These are phyloP conservation scores for Rhizopogon vulgaris DNA, from an alignment of 768 basidiomycete species.

Conservation along the genomic window DNA sequence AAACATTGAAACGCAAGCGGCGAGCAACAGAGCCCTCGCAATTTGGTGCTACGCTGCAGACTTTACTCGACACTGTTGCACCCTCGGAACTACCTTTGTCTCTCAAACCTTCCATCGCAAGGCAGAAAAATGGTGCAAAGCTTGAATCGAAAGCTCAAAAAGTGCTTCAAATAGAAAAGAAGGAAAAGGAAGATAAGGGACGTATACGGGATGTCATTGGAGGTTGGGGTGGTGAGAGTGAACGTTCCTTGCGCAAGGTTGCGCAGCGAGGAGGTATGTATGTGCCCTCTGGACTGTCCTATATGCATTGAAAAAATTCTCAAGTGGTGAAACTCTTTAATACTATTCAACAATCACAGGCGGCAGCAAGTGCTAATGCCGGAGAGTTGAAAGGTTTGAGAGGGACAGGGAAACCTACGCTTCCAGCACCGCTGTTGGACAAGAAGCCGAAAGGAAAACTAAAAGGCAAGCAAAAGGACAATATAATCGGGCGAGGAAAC, in stretches of 20 bases:
- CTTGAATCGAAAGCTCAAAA: constrained; percentile 68
- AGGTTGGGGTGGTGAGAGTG: constrained; percentile 86
- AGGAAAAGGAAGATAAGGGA: constrained; percentile 66
- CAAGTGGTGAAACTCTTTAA: constrained; percentile 82
- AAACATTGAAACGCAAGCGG: constrained; percentile 79
- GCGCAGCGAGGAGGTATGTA: constrained; percentile 76
- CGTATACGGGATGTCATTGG: constrained; percentile 68
- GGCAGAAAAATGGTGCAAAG: constrained; percentile 70
- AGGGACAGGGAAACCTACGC: constrained; percentile 67
- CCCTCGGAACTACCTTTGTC: constrained; percentile 70
- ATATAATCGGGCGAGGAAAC: constrained; percentile 47
- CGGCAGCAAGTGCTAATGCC: constrained; percentile 41
- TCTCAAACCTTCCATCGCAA: constrained; percentile 66
- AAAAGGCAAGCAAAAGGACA: constrained; percentile 51
- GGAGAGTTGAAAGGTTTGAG: constrained; percentile 56
- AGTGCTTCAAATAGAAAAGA: constrained; percentile 62
- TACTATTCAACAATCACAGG: constrained; percentile 77
- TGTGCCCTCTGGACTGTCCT: not conserved
- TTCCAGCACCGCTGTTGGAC: constrained; percentile 58
- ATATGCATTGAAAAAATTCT: not conserved
- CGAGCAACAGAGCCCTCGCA: constrained; percentile 68
- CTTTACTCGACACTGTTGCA: constrained; percentile 62
- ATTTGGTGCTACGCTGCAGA: constrained; percentile 72
- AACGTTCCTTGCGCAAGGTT: constrained; percentile 71
- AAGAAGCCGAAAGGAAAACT: constrained; percentile 38